Conservation (phyloP, 805 yeast genomes). For the Wickerhamomyces sydowiorum region DNA sequence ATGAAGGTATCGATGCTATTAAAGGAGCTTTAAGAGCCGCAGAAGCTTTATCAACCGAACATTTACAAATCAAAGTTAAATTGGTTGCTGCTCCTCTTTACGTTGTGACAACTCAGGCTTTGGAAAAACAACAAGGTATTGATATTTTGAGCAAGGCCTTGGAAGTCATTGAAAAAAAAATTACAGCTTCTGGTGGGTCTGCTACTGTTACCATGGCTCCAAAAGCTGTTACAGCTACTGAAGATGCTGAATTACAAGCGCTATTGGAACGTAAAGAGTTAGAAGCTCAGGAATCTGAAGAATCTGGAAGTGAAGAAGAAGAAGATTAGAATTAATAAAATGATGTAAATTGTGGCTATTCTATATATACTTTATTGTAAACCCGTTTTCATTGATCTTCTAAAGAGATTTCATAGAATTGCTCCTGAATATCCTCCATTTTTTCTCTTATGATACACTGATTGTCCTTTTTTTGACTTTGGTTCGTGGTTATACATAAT, state of each 20-base stretch:
- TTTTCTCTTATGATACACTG: too few species aligned
- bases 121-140: slow-evolving; percentile 88
- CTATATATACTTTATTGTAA: too few species aligned
- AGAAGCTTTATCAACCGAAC: slow-evolving; percentile 76
- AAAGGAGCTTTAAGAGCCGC: slow-evolving; percentile 84
- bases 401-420: too few species aligned
- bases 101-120: slow-evolving; percentile 86
- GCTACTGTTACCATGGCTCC: slow-evolving; percentile 97
- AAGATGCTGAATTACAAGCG: slow-evolving; percentile 96
- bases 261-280: slow-evolving; percentile 89
- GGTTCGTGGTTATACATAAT: too few species aligned
- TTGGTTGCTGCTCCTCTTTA: slow-evolving; percentile 97
- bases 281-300: slow-evolving; percentile 78
- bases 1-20: slow-evolving; percentile 97
- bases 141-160: slow-evolving; percentile 75
- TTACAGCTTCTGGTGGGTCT: slow-evolving; percentile 72
- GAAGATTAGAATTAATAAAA: slow-evolving; percentile 12
- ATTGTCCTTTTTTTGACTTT: too few species aligned
- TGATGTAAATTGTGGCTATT: neutral
- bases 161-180: slow-evolving; percentile 63
- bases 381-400: too few species aligned
- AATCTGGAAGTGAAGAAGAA: slow-evolving; percentile 43
- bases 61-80: slow-evolving; percentile 85
- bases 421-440: too few species aligned
- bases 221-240: slow-evolving; percentile 97